A percentile compares a stretch with the other conserved stretches of the same genome.
These are phyloP conservation scores for Fusarium mexicanum DNA, from an alignment of 2,329 filamentous ascomycete species.

Conservation along the genomic window DNA sequence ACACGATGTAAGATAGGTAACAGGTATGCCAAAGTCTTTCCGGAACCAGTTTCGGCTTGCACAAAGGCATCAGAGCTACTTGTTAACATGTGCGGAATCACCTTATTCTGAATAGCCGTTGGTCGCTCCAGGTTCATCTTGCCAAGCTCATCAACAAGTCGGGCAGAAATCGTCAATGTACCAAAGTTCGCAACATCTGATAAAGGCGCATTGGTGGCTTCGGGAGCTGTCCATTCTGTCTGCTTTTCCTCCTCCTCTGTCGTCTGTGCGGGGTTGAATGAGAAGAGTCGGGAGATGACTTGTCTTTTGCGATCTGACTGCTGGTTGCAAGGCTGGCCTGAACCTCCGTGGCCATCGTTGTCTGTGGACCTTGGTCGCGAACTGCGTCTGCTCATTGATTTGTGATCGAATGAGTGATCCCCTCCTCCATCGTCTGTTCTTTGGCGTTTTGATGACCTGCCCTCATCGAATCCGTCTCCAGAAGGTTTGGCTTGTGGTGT, in stretches of 20 bases:
- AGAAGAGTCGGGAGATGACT: slow-evolving; percentile 91
- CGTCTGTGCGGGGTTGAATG: slow-evolving; percentile 82
- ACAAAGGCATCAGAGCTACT: slow-evolving; percentile 92
- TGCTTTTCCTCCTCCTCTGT: slow-evolving; percentile 65
- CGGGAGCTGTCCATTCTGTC: slow-evolving; percentile 64
- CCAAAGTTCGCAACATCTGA: slow-evolving; percentile 87
- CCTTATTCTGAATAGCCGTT: slow-evolving; percentile 92
- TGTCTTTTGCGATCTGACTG: slow-evolving; percentile 54
- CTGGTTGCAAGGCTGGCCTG: slow-evolving; percentile 34
- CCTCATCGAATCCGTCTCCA: slow-evolving; percentile 41
- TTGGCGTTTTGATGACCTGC: slow-evolving; percentile 58
- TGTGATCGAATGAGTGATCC: slow-evolving; percentile 29
- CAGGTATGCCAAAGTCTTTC: slow-evolving; percentile 96
- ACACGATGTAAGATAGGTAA: slow-evolving; percentile 91
- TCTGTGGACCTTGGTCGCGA: slow-evolving; percentile 23
- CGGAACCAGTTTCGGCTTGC: slow-evolving; percentile 95
- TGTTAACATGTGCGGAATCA: slow-evolving; percentile 81
- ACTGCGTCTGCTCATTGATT: slow-evolving; percentile 5
- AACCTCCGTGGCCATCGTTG: slow-evolving; percentile 25
- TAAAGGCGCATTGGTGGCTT: slow-evolving; percentile 91
- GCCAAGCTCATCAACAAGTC: slow-evolving; percentile 82
- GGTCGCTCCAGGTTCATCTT: slow-evolving; percentile 92
- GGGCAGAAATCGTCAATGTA: slow-evolving; percentile 81
- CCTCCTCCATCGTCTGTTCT: slow-evolving; percentile 43
- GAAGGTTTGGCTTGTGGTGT: slow-evolving; percentile 31